Evolutionary conservation across 78 protist species (phyloP).

Genomic region (Dictyostelium intermedium): DNA sequence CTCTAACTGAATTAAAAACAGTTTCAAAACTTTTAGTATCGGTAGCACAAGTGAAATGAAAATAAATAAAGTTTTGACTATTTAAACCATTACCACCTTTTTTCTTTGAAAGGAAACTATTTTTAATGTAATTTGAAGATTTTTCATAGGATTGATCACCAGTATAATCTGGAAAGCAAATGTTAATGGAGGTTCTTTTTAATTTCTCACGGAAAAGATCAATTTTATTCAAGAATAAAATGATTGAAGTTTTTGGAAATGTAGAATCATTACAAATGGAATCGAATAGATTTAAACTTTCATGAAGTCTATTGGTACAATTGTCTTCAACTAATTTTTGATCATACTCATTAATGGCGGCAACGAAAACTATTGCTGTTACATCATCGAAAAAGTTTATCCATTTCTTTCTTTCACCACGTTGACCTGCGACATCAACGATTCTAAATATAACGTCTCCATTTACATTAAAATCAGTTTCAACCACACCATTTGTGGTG

Average conservation of each 20-base stretch:
- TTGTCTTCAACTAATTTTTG: conserved; percentile 62
- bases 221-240: conserved; percentile 85
- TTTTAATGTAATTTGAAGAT: conserved; percentile 72
- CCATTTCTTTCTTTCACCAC: conserved; percentile 91
- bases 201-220: conserved; percentile 88
- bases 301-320: conserved; percentile 84
- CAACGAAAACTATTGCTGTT: conserved; percentile 87
- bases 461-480: conserved; percentile 63
- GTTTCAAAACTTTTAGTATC: conserved; percentile 78
- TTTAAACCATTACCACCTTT: background rate
- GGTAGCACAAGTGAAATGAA: conserved; percentile 79
- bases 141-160: conserved; percentile 74
- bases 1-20: conserved; percentile 70
- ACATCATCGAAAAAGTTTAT: conserved; percentile 88
- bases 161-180: conserved; percentile 70
- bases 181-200: conserved; percentile 42
- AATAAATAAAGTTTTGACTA: conserved; percentile 37
- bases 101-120: conserved; percentile 55
- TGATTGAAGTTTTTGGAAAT: conserved; percentile 77
- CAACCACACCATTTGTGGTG: conserved; percentile 72
- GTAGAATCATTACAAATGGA: conserved; percentile 75
- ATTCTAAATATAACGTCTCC: conserved; percentile 70
- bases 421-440: conserved; percentile 92
- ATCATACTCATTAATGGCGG: conserved; percentile 81
- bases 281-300: conserved; percentile 73